A percentile compares a stretch with the other conserved stretches of the same genome.
These are phyloP conservation scores for Phyllosticta paracitricarpa DNA, from an alignment of 2,329 filamentous ascomycete genomes.

Conservation along the genomic window DNA sequence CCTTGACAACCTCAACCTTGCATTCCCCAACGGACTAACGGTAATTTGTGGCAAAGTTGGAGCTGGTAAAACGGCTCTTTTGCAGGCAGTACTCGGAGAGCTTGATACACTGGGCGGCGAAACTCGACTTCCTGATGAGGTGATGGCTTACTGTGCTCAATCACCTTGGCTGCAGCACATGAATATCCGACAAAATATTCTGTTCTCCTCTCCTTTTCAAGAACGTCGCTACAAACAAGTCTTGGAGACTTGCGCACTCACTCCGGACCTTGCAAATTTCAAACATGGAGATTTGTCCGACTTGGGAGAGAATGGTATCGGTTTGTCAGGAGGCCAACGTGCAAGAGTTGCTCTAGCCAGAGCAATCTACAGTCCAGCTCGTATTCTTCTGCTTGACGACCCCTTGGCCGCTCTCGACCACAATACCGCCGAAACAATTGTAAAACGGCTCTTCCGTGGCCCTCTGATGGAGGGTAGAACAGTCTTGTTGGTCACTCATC, in stretches of 20 bases:
- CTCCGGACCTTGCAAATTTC: conserved; percentile 52
- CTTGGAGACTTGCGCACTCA: conserved; percentile 52
- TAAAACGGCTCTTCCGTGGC: conserved; percentile 47
- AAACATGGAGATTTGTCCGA: conserved; percentile 54
- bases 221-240: conserved; percentile 59
- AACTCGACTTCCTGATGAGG: conserved; percentile 43
- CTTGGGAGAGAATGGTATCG: conserved; percentile 52
- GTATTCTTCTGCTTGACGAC: conserved; percentile 48
- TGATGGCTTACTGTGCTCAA: conserved; percentile 55
- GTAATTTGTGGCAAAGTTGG: conserved; percentile 56
- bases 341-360: conserved; percentile 51
- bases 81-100: conserved; percentile 51
- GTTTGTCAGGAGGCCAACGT: conserved; percentile 52
- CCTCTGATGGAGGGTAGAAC: conserved; percentile 44
- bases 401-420: conserved; percentile 52
- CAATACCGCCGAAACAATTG: conserved; percentile 53
- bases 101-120: conserved; percentile 44
- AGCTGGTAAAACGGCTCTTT: conserved; percentile 51
- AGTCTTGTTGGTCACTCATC: conserved; percentile 53
- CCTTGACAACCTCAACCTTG: conserved; percentile 43
- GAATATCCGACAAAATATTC: conserved; percentile 59
- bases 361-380: conserved; percentile 48
- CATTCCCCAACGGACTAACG: conserved; percentile 47
- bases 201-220: conserved; percentile 58
- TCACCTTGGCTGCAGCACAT: conserved; percentile 61